A percentile compares a stretch with the other conserved stretches of the same genome.
phyloP scores from a whole-genome alignment of 108 stramenopile genomes.

The Nitzschia sp. region DNA sequence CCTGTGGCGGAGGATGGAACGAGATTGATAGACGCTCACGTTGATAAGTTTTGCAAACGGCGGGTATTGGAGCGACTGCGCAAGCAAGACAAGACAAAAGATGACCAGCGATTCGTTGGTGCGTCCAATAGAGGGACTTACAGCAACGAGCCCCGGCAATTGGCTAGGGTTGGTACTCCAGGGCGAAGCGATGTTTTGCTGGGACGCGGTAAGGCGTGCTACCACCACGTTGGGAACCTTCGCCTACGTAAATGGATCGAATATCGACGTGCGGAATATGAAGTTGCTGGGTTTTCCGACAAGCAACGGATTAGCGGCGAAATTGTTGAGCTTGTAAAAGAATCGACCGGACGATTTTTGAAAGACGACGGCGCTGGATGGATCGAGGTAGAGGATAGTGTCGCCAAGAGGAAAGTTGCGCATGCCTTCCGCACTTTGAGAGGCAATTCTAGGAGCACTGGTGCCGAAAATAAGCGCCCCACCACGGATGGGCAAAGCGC shows the following conservation, averaged over 20 bases:
- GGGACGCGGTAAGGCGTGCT: slow-evolving; percentile 20
- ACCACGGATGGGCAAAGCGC: too few species aligned
- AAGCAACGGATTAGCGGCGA: slow-evolving; percentile 30
- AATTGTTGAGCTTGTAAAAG: slow-evolving; percentile 28
- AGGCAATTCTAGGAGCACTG: too few species aligned
- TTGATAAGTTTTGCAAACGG: neutral
- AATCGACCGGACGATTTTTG: slow-evolving; percentile 35
- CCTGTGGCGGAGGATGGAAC: neutral
- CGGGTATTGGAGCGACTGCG: neutral
- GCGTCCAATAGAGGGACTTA: neutral
- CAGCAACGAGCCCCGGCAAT: neutral
- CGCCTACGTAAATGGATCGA: slow-evolving; percentile 21
- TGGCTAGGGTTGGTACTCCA: slow-evolving; percentile 6
- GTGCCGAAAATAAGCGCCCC: too few species aligned
- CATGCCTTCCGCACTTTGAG: slow-evolving; percentile 39
- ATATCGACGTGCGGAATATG: neutral
- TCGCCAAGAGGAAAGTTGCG: slow-evolving; percentile 26
- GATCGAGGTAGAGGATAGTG: slow-evolving; percentile 26
- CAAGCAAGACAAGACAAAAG: neutral
- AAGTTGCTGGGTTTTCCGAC: slow-evolving; percentile 3
- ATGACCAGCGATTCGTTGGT: too few species aligned
- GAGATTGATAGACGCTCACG: neutral
- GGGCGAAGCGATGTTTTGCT: slow-evolving; percentile 14
- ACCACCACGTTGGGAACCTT: slow-evolving; percentile 28
- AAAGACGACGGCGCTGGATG: slow-evolving; percentile 28